Evolutionary conservation across 2,329 filamentous ascomycete genomes (phyloP).

Genomic region (Ophiostoma montium): DNA sequence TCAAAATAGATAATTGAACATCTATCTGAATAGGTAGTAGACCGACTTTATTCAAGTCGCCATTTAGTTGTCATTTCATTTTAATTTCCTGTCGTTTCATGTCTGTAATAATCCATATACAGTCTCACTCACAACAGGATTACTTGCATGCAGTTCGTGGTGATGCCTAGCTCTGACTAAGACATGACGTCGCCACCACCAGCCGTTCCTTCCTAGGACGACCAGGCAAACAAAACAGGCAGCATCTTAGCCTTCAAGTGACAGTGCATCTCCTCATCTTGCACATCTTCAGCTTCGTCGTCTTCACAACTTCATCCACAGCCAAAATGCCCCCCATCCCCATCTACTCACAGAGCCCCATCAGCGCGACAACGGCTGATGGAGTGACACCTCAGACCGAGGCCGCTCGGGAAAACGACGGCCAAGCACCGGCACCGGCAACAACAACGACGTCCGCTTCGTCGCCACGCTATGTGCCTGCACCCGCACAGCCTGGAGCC

Average conservation of each 20-base stretch:
- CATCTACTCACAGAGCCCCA: conserved; percentile 44
- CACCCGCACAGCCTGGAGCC: conserved; percentile 34
- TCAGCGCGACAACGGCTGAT: conserved; percentile 39
- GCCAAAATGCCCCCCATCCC: conserved; percentile 44
- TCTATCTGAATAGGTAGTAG: no score
- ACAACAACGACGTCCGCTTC: neutral
- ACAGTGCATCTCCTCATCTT: neutral
- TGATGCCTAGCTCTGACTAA: neutral
- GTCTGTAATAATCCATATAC: no score
- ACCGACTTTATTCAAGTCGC: no score
- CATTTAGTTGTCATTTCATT: no score
- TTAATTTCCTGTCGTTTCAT: no score
- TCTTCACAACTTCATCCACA: neutral
- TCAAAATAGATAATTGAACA: no score
- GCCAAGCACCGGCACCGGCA: conserved; percentile 6
- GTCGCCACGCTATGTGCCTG: conserved; percentile 20
- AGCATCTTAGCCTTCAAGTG: neutral
- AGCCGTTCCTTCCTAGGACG: neutral
- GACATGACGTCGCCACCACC: conserved; percentile 10
- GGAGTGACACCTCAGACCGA: conserved; percentile 33
- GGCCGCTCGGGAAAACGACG: conserved; percentile 2
- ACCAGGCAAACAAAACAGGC: neutral
- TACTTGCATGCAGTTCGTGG: neutral
- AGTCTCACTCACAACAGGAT: neutral
- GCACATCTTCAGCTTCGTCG: neutral